Conservation (phyloP, 768 basidiomycete genomes). For the Cyathus striatus region DNA sequence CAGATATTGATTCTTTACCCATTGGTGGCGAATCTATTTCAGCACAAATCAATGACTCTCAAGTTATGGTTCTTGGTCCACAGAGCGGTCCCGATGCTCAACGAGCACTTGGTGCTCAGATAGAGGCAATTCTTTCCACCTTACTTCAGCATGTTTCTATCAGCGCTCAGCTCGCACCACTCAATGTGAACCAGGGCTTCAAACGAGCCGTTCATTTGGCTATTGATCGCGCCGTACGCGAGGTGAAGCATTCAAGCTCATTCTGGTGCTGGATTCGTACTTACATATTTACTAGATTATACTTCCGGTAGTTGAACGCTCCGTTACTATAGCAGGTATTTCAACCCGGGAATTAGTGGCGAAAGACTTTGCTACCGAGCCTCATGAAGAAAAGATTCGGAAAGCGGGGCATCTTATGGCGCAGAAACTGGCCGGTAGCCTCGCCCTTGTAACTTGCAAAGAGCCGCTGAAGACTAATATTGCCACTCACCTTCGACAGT, state of each 20-base stretch:
- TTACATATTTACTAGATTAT: slow-evolving; percentile 72
- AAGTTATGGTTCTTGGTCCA: slow-evolving; percentile 57
- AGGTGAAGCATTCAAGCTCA: slow-evolving; percentile 41
- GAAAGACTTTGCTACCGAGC: slow-evolving; percentile 94
- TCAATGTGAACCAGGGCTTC: slow-evolving; percentile 76
- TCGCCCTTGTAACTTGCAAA: slow-evolving; percentile 97
- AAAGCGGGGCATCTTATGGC: slow-evolving; percentile 95
- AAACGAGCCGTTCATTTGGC: slow-evolving; percentile 89
- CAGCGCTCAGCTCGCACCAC: slow-evolving; percentile 67
- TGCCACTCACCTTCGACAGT: slow-evolving; percentile 79
- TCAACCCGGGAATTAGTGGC: slow-evolving; percentile 92
- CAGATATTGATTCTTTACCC: slow-evolving; percentile 74
- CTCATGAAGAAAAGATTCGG: slow-evolving; percentile 85
- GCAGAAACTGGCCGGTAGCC: slow-evolving; percentile 91
- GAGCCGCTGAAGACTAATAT: slow-evolving; percentile 93
- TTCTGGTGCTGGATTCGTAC: slow-evolving; percentile 3
- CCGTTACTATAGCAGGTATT: slow-evolving; percentile 97
- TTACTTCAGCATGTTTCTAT: slow-evolving; percentile 74
- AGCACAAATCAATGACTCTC: slow-evolving; percentile 48
- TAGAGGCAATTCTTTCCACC: slow-evolving; percentile 72
- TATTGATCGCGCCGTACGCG: slow-evolving; percentile 91
- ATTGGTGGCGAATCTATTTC: slow-evolving; percentile 65
- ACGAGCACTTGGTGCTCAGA: slow-evolving; percentile 67
- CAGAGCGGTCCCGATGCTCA: slow-evolving; percentile 59
- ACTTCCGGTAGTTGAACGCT: slow-evolving; percentile 94